A percentile compares a stretch with the other conserved stretches of the same genome.
Evolutionary conservation across 1,284 basidiomycete genomes (phyloP).

Genomic region (Tilletia walkeri): DNA sequence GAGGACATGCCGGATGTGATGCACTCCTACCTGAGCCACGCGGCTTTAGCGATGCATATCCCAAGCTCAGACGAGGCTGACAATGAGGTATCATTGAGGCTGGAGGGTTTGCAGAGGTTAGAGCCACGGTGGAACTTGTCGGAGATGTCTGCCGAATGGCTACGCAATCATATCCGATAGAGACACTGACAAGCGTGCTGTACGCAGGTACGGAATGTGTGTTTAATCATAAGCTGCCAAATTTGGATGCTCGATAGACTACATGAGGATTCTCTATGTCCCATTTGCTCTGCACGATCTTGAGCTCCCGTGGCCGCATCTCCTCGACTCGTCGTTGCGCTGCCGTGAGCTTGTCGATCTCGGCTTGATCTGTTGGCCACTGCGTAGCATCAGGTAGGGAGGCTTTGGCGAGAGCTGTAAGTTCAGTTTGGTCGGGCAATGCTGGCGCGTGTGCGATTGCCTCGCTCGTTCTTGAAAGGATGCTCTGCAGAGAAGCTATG

Average conservation of each 20-base stretch:
- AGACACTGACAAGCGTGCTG: no score
- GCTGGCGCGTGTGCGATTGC: conserved; percentile 25
- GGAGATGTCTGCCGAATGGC: not conserved
- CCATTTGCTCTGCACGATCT: conserved; percentile 45
- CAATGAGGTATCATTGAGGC: not conserved
- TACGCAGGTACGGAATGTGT: no score
- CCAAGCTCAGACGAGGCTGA: conserved; percentile 14
- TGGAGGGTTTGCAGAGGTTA: conserved; percentile 1
- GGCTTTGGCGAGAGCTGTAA: conserved; percentile 21
- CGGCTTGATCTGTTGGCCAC: conserved; percentile 20
- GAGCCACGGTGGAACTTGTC: conserved; percentile 12
- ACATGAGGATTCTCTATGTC: conserved; percentile 46
- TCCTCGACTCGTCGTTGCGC: conserved; percentile 39
- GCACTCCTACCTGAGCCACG: conserved; percentile 49
- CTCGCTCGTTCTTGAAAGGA: conserved; percentile 61
- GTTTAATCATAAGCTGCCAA: not conserved
- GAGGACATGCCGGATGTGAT: conserved; percentile 46
- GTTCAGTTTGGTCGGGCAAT: conserved; percentile 13
- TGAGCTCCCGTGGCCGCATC: conserved; percentile 48
- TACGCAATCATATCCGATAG: not conserved
- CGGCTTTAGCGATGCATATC: conserved; percentile 40
- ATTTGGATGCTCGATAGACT: conserved; percentile 30
- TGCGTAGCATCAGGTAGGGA: not conserved
- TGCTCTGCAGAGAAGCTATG: conserved; percentile 78
- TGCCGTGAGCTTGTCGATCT: conserved; percentile 21